Base-by-base conservation (phyloP, 2,329 filamentous ascomycete species). In the Colletotrichum theobromicola region DNA sequence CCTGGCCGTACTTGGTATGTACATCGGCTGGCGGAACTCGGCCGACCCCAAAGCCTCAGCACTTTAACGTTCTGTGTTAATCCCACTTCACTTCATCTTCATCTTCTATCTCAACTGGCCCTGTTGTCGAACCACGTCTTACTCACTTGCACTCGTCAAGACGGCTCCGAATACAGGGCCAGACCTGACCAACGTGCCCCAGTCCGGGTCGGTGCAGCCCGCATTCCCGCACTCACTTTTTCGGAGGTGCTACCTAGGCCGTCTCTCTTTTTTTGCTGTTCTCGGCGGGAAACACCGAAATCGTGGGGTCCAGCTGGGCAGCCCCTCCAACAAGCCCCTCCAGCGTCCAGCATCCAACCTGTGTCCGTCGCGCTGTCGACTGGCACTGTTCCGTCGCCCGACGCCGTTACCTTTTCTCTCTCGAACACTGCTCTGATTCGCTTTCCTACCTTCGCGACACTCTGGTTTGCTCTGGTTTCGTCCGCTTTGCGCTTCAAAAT, bases 401-500 rank as follows among this genome's bases (percentile, higher is more conserved):
- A 60, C 35, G 61, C 21, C 58, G 34, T 30, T 68, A 35, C 42
- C 21, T 26, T 53, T 57, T 71, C 30, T 61, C 26, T 46, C 18
- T 21, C 53, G 7, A n/a, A 28, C 30, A 24, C 34, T 24, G 61
- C 35, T 53, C 30, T 61, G n/a, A n/a, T 35, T 32, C 24, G 37
- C n/a, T n/a, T 70, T 32, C 37, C 58, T 34, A 42, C 60, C 26
- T 46, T 67, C 32, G 50, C 28, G 46, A 50, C 50, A 67, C 46
- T 65, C 30, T 53, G 28, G 21, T 46, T 34, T 30, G 21, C 34
- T 13, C 53, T n/a, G 65, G 28, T 34, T 62, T 35, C 46, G 42
- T 67, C 42, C 12, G 9, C 46, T 26, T 30, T 21, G 50, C 35
- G 60, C 64, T 55, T 70, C 71, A 77, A 46, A 70, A 87, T 86